A percentile compares a stretch with the other conserved stretches of the same genome.
Evolutionary conservation across 2,329 filamentous ascomycete species (phyloP).

Genomic region (Arthrocladium fulminans): DNA sequence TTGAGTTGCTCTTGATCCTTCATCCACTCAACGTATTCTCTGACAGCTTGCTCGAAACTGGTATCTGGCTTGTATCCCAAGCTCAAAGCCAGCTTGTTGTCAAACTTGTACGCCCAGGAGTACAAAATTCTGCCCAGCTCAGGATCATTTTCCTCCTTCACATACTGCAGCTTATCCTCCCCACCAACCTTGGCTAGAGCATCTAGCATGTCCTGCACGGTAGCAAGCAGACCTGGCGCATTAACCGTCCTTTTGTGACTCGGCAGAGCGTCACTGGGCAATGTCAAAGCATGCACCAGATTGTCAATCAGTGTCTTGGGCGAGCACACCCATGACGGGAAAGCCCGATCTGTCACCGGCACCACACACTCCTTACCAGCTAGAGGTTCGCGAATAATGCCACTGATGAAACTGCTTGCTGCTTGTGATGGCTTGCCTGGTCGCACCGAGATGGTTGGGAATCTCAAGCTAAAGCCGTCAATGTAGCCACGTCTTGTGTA

Average conservation of each 20-base stretch:
- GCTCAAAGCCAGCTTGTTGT: constrained; percentile 42
- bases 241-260: constrained; percentile 46
- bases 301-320: constrained; percentile 47
- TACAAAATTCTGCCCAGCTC: constrained; percentile 45
- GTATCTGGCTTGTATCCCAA: constrained; percentile 46
- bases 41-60: constrained; percentile 47
- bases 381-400: constrained; percentile 57
- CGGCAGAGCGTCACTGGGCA: constrained; percentile 33
- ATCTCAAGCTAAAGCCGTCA: constrained; percentile 49
- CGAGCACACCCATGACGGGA: constrained; percentile 47
- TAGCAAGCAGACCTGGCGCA: constrained; percentile 47
- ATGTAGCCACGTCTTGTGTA: constrained; percentile 52
- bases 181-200: constrained; percentile 48
- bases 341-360: constrained; percentile 41
- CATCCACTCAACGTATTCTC: constrained; percentile 43
- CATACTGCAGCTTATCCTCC: constrained; percentile 41
- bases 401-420: constrained; percentile 55
- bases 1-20: constrained; percentile 17
- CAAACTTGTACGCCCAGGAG: constrained; percentile 49
- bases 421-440: constrained; percentile 53
- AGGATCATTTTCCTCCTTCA: constrained; percentile 45
- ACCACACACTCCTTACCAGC: constrained; percentile 47
- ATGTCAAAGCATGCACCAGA: constrained; percentile 42
- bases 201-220: constrained; percentile 49
- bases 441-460: constrained; percentile 54